A percentile compares a stretch with the other conserved stretches of the same genome.
Evolutionary conservation across 2,329 filamentous ascomycete genomes (phyloP).

Genomic region (Cryphonectria nitschkei): DNA sequence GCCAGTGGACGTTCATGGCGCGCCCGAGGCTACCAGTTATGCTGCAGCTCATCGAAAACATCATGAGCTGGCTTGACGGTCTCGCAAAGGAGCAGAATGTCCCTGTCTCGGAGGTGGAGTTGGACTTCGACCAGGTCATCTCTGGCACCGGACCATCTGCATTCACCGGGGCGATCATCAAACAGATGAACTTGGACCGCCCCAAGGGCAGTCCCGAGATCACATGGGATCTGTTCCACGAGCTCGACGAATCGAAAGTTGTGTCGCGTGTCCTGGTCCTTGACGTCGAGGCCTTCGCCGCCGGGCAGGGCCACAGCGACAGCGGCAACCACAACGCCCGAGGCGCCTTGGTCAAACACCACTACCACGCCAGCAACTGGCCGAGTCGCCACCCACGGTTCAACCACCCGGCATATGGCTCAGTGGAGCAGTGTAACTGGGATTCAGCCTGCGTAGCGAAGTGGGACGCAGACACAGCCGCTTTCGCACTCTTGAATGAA

Average conservation of each 20-base stretch:
- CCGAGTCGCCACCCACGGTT: constrained; percentile 67
- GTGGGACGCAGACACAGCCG: constrained; percentile 68
- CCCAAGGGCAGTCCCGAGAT: constrained; percentile 44
- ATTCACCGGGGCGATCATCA: constrained; percentile 67
- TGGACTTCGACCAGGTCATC: constrained; percentile 75
- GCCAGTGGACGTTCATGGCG: constrained; percentile 76
- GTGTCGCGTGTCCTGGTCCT: constrained; percentile 68
- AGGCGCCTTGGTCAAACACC: constrained; percentile 70
- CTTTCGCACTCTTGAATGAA: constrained; percentile 60
- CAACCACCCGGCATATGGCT: constrained; percentile 69
- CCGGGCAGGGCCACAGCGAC: constrained; percentile 73
- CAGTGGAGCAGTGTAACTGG: constrained; percentile 75
- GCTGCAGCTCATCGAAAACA: constrained; percentile 69
- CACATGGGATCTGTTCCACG: constrained; percentile 68
- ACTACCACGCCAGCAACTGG: constrained; percentile 77
- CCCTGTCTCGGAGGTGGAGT: constrained; percentile 61
- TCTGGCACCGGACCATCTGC: constrained; percentile 73
- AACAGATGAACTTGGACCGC: constrained; percentile 59
- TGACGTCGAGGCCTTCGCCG: constrained; percentile 73
- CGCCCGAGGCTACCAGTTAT: constrained; percentile 70
- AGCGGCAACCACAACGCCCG: constrained; percentile 71
- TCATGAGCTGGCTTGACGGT: constrained; percentile 66
- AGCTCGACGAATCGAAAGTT: constrained; percentile 67
- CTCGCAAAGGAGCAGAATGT: constrained; percentile 63
- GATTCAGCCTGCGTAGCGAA: constrained; percentile 63